phyloP scores from a whole-genome alignment of 2,329 filamentous ascomycete species.

The Berkeleyomyces rouxiae region DNA sequence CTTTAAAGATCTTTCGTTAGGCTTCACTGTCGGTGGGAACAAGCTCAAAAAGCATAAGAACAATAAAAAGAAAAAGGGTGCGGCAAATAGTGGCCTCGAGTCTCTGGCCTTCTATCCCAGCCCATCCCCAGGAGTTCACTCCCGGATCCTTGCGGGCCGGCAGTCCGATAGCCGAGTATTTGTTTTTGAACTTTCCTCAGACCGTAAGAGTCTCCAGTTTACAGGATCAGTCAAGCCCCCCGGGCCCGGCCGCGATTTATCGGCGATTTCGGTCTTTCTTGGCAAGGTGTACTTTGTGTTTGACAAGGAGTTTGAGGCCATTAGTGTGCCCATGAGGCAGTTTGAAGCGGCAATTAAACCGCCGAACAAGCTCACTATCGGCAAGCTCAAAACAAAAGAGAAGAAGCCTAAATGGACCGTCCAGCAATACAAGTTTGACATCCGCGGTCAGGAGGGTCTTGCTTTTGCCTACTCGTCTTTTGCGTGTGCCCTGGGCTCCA shows the following conservation, averaged over 20 bases:
- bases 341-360: slow-evolving; percentile 6
- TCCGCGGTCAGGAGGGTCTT: slow-evolving; percentile 11
- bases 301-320: slow-evolving; percentile 9
- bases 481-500: slow-evolving; percentile 6
- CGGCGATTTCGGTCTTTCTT: slow-evolving; percentile 10
- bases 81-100: slow-evolving; percentile 4
- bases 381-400: neutral
- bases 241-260: slow-evolving; percentile 10
- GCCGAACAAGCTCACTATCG: neutral
- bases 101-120: slow-evolving; percentile 10
- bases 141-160: slow-evolving; percentile 7
- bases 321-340: slow-evolving; percentile 7
- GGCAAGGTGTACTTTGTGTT: slow-evolving; percentile 12
- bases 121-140: neutral
- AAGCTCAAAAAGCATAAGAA: slow-evolving; percentile 11
- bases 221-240: slow-evolving; percentile 9
- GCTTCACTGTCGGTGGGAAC: neutral
- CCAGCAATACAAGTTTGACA: slow-evolving; percentile 5
- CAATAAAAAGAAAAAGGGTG: neutral
- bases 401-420: slow-evolving; percentile 3
- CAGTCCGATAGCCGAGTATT: slow-evolving; percentile 10
- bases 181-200: slow-evolving; percentile 7
- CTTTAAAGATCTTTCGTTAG: neutral
- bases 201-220: slow-evolving; percentile 4
- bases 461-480: slow-evolving; percentile 13